phyloP scores from a whole-genome alignment of 2,329 filamentous ascomycete species.

The Calonectria leucothoes region DNA sequence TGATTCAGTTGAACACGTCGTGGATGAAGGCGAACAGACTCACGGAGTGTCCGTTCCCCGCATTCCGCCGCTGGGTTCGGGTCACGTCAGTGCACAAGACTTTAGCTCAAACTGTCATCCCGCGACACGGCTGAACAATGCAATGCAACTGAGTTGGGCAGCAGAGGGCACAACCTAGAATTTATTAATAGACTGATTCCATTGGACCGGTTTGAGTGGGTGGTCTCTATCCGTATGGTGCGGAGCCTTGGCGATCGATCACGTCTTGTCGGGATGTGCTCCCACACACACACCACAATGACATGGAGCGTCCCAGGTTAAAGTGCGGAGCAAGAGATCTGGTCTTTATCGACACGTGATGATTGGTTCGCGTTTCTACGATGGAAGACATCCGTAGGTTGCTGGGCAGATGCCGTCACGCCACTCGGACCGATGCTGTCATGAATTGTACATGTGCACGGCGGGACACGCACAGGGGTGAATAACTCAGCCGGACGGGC shows the following conservation, averaged over 20 bases:
- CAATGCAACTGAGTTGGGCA: not conserved
- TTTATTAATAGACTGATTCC: not conserved
- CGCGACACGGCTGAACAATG: not conserved
- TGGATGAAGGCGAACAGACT: not conserved
- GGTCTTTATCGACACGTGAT: not conserved
- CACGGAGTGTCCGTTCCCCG: not conserved
- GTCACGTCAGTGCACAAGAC: not conserved
- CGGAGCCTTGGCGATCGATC: not conserved
- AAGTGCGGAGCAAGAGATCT: too few relatives aligned
- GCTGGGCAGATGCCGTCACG: not conserved
- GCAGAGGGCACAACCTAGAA: not conserved
- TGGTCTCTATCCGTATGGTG: not conserved
- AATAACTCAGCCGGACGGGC: not conserved
- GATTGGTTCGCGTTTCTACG: not conserved
- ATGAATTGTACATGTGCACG: not conserved
- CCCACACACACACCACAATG: not conserved
- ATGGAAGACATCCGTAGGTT: too few relatives aligned
- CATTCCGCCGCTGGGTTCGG: not conserved
- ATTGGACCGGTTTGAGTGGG: not conserved
- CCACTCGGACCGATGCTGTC: not conserved
- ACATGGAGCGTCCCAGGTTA: not conserved
- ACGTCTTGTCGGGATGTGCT: not conserved
- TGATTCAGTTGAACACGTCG: not conserved
- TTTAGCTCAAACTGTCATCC: not conserved
- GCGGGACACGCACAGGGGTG: not conserved